These are phyloP conservation scores for Colletotrichum truncatum DNA, from an alignment of 2,329 filamentous ascomycete species.

Conservation along the genomic window DNA sequence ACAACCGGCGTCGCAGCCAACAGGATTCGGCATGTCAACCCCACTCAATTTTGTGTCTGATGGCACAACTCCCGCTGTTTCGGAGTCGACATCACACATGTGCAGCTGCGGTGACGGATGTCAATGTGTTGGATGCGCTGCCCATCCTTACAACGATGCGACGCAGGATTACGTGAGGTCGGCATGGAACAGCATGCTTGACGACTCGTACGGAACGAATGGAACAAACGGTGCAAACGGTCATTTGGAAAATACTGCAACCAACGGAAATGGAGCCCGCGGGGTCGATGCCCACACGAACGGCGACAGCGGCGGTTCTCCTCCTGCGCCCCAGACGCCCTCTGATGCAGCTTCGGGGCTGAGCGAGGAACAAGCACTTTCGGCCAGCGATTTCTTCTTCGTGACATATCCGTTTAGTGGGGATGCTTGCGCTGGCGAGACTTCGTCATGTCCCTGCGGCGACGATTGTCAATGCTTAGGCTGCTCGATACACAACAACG, in stretches of 20 bases:
- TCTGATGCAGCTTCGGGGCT: constrained; percentile 54
- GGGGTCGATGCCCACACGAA: not conserved
- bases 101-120: constrained; percentile 74
- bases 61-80: constrained; percentile 34
- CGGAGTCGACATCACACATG: constrained; percentile 43
- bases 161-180: constrained; percentile 64
- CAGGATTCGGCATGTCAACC: constrained; percentile 19
- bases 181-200: constrained; percentile 52
- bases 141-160: constrained; percentile 73
- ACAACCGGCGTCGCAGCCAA: constrained; percentile 40
- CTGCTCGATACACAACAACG: constrained; percentile 60
- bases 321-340: constrained; percentile 54
- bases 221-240: constrained; percentile 31
- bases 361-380: constrained; percentile 60
- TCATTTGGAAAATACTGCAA: constrained; percentile 1
- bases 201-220: constrained; percentile 39
- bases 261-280: constrained; percentile 15
- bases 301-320: constrained; percentile 37
- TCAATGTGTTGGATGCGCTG: constrained; percentile 73
- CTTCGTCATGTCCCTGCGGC: constrained; percentile 63
- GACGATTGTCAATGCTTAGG: constrained; percentile 68
- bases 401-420: constrained; percentile 61
- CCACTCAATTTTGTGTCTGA: constrained; percentile 11
- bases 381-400: constrained; percentile 66
- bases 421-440: constrained; percentile 58